Percentiles rank a stretch among this genome's conserved stretches.
phyloP scores from a whole-genome alignment of 805 yeast genomes.

The Zygosaccharomyces gambellarensis region DNA sequence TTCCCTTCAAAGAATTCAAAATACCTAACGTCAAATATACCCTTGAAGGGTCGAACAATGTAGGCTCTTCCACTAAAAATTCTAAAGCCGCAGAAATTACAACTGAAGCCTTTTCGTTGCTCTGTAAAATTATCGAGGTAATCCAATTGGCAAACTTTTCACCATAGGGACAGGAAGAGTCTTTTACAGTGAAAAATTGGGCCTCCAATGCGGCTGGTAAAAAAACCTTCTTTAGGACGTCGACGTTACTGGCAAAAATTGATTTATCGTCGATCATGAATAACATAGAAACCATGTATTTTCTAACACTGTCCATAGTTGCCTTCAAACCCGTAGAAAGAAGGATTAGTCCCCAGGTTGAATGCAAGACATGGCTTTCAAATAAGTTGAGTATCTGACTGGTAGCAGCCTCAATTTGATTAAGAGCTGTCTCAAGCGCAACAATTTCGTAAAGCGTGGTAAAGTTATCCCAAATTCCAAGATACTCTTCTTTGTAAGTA shows the following conservation, averaged over 20 bases:
- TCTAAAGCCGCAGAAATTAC: constrained; percentile 34
- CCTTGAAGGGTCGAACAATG: constrained; percentile 66
- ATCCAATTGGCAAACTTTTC: constrained; percentile 45
- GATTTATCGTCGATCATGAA: constrained; percentile 47
- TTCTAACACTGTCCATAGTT: constrained; percentile 71
- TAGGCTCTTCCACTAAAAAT: constrained; percentile 44
- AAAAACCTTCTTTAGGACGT: constrained; percentile 38
- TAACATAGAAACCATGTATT: constrained; percentile 52
- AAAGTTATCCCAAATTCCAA: constrained; percentile 62
- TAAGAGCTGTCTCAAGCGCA: constrained; percentile 79
- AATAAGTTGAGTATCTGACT: constrained; percentile 56
- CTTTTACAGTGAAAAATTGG: constrained; percentile 48
- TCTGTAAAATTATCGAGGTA: constrained; percentile 12
- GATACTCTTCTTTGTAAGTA: constrained; percentile 33
- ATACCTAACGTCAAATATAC: constrained; percentile 57
- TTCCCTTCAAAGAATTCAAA: constrained; percentile 43
- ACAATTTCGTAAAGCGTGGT: constrained; percentile 73
- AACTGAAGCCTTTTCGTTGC: constrained; percentile 4
- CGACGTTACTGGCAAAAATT: constrained; percentile 42
- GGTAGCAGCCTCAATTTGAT: constrained; percentile 76
- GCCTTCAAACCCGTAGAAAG: constrained; percentile 72
- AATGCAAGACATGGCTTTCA: constrained; percentile 49
- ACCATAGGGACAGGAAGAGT: constrained; percentile 53
- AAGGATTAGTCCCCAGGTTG: constrained; percentile 70
- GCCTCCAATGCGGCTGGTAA: constrained; percentile 63